phyloP scores from a whole-genome alignment of 2,329 filamentous ascomycete species.

The Elsinoe australis region DNA sequence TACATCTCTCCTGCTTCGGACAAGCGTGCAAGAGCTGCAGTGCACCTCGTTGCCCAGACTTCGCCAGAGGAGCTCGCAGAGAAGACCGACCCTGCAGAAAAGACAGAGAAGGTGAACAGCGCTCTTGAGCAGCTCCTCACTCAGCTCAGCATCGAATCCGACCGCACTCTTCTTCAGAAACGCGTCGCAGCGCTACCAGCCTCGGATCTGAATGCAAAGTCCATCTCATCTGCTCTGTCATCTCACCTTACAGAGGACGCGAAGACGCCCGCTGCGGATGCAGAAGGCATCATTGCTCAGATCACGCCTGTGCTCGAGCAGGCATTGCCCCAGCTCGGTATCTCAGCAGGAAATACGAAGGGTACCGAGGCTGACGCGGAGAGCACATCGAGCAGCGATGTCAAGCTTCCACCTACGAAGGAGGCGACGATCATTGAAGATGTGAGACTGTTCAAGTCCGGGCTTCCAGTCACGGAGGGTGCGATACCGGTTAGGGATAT shows the following conservation, averaged over 20 bases:
- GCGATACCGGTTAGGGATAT: conserved; percentile 66
- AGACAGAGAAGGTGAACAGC: conserved; percentile 38
- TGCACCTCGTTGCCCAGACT: conserved; percentile 70
- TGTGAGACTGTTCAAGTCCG: conserved; percentile 71
- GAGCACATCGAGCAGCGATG: conserved; percentile 22
- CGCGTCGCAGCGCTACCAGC: conserved; percentile 39
- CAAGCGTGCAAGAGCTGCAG: conserved; percentile 69
- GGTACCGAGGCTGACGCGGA: conserved; percentile 19
- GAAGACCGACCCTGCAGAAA: conserved; percentile 32
- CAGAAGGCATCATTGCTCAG: conserved; percentile 44
- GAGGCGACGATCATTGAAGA: conserved; percentile 61
- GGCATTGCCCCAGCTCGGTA: conserved; percentile 15
- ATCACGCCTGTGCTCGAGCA: conserved; percentile 4
- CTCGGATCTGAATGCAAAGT: conserved; percentile 45
- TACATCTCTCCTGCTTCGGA: conserved; percentile 69
- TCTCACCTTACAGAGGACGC: background rate
- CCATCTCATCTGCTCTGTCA: conserved; percentile 19
- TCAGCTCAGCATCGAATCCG: conserved; percentile 37
- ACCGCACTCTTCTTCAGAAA: conserved; percentile 38
- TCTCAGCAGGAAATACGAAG: background rate
- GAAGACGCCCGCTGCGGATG: background rate
- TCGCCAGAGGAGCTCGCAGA: conserved; percentile 32
- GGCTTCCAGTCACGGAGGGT: conserved; percentile 63
- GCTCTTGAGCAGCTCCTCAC: conserved; percentile 41
- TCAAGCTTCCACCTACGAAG: conserved; percentile 13